phyloP scores from a whole-genome alignment of 2,329 filamentous ascomycete genomes.

The Colletotrichum lini region DNA sequence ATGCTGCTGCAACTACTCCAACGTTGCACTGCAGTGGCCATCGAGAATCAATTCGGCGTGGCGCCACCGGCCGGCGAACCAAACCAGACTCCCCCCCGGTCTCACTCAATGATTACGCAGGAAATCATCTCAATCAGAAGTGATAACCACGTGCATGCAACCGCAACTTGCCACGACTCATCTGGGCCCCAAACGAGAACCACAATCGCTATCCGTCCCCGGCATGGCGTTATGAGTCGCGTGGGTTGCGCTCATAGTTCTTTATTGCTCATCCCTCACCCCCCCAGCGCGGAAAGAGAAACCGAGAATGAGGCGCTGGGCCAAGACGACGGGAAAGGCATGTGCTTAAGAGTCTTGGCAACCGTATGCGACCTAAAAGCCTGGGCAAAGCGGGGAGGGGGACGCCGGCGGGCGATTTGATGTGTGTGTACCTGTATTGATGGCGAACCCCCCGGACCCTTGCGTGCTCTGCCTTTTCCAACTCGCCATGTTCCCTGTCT shows the following conservation, averaged over 20 bases:
- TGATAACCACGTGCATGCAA: neutral
- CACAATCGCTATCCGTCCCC: neutral
- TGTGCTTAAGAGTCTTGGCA: slow-evolving; percentile 23
- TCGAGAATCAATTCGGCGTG: neutral
- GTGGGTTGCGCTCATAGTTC: neutral
- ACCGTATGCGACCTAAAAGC: slow-evolving; percentile 5
- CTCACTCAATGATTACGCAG: neutral
- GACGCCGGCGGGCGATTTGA: neutral
- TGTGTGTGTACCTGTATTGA: too few relatives aligned
- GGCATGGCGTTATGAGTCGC: neutral
- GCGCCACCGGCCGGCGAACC: neutral
- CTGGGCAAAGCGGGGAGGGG: slow-evolving; percentile 33
- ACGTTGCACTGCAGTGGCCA: slow-evolving; percentile 11
- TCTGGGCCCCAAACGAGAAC: neutral
- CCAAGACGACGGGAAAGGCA: slow-evolving; percentile 32
- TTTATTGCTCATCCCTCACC: neutral
- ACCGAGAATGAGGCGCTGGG: slow-evolving; percentile 5
- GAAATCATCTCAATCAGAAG: neutral
- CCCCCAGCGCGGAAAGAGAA: neutral
- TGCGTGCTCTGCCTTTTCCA: neutral
- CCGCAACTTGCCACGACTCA: neutral
- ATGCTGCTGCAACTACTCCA: neutral
- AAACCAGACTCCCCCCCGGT: neutral
- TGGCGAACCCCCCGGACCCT: neutral
- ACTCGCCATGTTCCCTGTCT: neutral